Conservation (phyloP, 2,329 filamentous ascomycete genomes). For the Periconia sp. region DNA sequence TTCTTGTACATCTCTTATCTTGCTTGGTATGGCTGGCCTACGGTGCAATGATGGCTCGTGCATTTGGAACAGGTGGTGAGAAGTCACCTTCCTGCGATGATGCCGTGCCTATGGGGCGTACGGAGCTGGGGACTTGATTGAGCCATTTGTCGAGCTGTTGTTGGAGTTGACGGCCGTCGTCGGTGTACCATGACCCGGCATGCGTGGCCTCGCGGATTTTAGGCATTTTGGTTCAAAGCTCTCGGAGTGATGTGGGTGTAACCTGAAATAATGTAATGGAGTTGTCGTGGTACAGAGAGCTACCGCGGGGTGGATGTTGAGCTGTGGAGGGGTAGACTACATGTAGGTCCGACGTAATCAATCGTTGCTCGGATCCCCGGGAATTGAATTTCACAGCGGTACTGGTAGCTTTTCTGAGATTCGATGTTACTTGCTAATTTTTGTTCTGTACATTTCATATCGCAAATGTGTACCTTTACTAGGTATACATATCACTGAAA, state of each 20-base stretch:
- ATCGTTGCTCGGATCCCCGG: neutral
- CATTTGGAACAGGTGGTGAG: slow-evolving; percentile 68
- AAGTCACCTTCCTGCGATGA: slow-evolving; percentile 40
- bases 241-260: neutral
- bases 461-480: no score
- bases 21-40: slow-evolving; percentile 54
- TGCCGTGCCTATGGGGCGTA: slow-evolving; percentile 61
- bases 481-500: no score
- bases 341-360: neutral
- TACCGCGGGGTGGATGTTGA: slow-evolving; percentile 3
- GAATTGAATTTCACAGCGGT: neutral
- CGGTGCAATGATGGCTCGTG: slow-evolving; percentile 90
- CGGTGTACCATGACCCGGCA: slow-evolving; percentile 85
- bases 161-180: slow-evolving; percentile 60
- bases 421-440: no score
- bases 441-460: no score
- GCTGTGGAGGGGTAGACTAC: slow-evolving; percentile 18
- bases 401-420: no score
- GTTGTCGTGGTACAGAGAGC: slow-evolving; percentile 3
- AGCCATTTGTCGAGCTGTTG: slow-evolving; percentile 75
- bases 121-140: slow-evolving; percentile 65
- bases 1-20: slow-evolving; percentile 1
- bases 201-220: slow-evolving; percentile 64
- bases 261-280: neutral
- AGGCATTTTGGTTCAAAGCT: slow-evolving; percentile 1